Base-by-base conservation (phyloP, 2,329 filamentous ascomycete genomes). In the Fonsecaea monophora region DNA sequence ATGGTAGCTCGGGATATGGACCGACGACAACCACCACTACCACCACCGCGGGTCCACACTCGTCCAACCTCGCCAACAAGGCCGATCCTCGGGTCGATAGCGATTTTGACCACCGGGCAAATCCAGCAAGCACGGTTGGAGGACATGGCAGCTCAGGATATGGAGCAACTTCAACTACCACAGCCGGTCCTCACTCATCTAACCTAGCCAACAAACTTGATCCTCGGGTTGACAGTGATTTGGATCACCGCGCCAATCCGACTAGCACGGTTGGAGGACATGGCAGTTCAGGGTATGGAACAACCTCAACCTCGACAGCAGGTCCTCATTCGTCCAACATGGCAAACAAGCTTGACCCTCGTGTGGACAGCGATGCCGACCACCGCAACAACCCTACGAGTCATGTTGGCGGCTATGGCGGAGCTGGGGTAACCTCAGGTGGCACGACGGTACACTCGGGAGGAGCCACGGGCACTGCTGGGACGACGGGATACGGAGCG, bases 51-150 rank as follows among this genome's bases (percentile, higher is more conserved):
- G 78, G 78, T 3, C 79, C 59, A 18, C 63, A 66, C 18, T 53
- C 42, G 82, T 79, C 78, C 9, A 79, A 81, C 59, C 6, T 78
- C 10, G 77, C 77, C 18, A 87, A 86, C 75, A 82, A 83, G 56
- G 15, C 60, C 2, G 71, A 72, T 56, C 73, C 73, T 45, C 65
- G 73, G 8, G 67, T 74, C n/a, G 74, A 79, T 65, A 76, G 72
- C 53, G 75, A 77, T 61, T 68, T 65, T 40, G 74, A 65, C 53
- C 40, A 66, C 53, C 34, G 68, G 42, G 61, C 64, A 40, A 66
- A 66, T 35, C 68, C 67, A 32, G 32, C 53, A 9, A 58, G 48
- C 15, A 10, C 38, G 13, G 50, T 50, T 2, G 68, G 68, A 50
- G 69, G 70, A 37, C 66, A 65, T 62, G 34, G 50, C 60, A 56